Evolutionary conservation across 257 asterid species (phyloP).

Genomic region (Rehmannia glutinosa): DNA sequence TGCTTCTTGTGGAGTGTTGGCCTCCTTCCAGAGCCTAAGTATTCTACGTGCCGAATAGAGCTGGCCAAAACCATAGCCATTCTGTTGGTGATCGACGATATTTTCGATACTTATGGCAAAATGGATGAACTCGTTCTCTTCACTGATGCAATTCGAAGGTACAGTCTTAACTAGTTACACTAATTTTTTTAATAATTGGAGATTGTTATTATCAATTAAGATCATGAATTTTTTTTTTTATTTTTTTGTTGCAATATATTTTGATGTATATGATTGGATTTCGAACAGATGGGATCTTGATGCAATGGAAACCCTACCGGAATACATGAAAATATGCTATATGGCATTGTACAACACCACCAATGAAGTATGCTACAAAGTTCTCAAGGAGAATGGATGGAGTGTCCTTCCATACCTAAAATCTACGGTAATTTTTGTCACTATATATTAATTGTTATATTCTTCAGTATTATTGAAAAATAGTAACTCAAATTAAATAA

Average conservation of each 20-base stretch:
- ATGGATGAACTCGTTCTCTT: conserved; percentile 54
- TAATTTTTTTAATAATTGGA: neutral
- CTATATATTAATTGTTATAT: too few species aligned
- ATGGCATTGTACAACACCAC: conserved; percentile 69
- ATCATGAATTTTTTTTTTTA: neutral
- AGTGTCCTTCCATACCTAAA: conserved; percentile 52
- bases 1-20: conserved; percentile 74
- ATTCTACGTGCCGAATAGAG: conserved; percentile 53
- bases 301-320: conserved; percentile 56
- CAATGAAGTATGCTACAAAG: conserved; percentile 55
- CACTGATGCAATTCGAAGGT: conserved; percentile 66
- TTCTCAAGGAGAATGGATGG: conserved; percentile 59
- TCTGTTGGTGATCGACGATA: conserved; percentile 54
- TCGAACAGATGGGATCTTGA: conserved; percentile 63
- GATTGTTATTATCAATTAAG: neutral
- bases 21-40: conserved; percentile 57
- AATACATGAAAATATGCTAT: conserved; percentile 68
- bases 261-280: conserved; percentile 10
- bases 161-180: neutral
- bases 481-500: too few species aligned
- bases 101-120: conserved; percentile 58
- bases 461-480: too few species aligned
- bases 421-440: conserved; percentile 43
- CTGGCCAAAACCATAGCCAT: conserved; percentile 59
- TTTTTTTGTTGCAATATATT: neutral